Base-by-base conservation (phyloP, 2,329 filamentous ascomycete species). In the Alternaria angustiovoidea region DNA sequence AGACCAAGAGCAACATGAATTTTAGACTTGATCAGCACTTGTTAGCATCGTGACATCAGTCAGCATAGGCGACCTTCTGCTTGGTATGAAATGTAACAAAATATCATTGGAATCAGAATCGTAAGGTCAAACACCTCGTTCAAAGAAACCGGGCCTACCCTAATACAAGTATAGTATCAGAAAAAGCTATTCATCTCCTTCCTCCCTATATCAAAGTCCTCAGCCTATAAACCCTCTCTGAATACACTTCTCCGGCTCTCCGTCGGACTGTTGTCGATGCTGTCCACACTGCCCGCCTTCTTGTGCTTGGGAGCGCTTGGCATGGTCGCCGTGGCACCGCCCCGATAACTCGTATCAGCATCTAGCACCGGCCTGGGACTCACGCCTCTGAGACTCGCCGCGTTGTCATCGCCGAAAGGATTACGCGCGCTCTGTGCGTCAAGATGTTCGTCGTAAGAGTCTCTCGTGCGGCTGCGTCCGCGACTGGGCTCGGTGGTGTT, bases 311-410 rank as follows among this genome's bases (percentile, higher is more conserved):
- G 63, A 51, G 78, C 75, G 30, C 81, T 81, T 20, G 72, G 71
- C 64, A 79, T 81, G 8, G 77, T 78, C 57, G 79, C 78, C 14
- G 73, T 79, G 52, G 75, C 79, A 20, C 73, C 73, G 28, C 65
- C 78, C n/a, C 65, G 67, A 63, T 78, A 78, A 38, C 74, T 76
- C 14, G 75, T 78, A 38, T 79, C 75, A 30, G 83, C 84, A 51
- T 88, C 83, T 39, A 80, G 80, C 42, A 82, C 62, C n/a, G 92
- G 92, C 66, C 91, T 79, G 3, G 92, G 91, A 76, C 91, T 94
- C 30, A 94, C 88, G 26, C 90, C 91, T 56, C 91, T 81, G 78
- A 92, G 70, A 74, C 73, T 78, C 24, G 71, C 66, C 65, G 78
- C 66, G 78, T 83, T 74, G 78, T 82, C 78, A 79, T 78, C 76